Percentiles rank a stretch among this genome's conserved stretches.
phyloP scores from a whole-genome alignment of 148 eudicot species.

The Fagopyrum tataricum region DNA sequence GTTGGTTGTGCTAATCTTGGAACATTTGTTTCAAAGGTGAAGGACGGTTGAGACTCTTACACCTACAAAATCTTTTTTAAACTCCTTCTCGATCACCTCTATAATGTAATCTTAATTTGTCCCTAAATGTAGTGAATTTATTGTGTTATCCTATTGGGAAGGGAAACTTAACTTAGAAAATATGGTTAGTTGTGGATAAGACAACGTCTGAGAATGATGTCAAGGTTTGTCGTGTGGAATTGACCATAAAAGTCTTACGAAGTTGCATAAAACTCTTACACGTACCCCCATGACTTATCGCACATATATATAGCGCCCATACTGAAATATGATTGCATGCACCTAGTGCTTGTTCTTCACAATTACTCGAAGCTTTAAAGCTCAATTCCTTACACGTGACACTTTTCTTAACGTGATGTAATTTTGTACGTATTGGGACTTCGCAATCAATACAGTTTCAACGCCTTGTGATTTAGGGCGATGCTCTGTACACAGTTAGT shows the following conservation, averaged over 20 bases:
- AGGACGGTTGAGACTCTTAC: neutral
- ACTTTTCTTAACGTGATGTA: neutral
- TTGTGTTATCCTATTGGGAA: neutral
- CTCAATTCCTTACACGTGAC: neutral
- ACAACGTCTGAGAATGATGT: neutral
- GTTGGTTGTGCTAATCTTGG: constrained; percentile 7
- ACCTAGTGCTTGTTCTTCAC: neutral
- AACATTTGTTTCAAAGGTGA: neutral
- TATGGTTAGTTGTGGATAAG: neutral
- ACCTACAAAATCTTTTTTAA: no score
- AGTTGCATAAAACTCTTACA: neutral
- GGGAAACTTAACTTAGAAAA: neutral
- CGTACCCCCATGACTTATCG: neutral
- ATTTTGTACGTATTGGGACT: neutral
- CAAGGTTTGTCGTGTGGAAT: neutral
- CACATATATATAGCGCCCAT: neutral
- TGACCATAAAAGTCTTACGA: neutral
- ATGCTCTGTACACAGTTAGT: neutral
- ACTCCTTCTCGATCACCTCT: no score
- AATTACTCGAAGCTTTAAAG: neutral
- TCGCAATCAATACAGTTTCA: neutral
- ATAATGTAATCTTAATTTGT: neutral
- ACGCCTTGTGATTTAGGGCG: neutral
- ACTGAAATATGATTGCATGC: no score
- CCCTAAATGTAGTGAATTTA: neutral